Percentiles rank a stretch among this genome's conserved stretches.
Evolutionary conservation across 1,139 yeast genomes (phyloP).

Genomic region (Groenewaldozyma sp.): DNA sequence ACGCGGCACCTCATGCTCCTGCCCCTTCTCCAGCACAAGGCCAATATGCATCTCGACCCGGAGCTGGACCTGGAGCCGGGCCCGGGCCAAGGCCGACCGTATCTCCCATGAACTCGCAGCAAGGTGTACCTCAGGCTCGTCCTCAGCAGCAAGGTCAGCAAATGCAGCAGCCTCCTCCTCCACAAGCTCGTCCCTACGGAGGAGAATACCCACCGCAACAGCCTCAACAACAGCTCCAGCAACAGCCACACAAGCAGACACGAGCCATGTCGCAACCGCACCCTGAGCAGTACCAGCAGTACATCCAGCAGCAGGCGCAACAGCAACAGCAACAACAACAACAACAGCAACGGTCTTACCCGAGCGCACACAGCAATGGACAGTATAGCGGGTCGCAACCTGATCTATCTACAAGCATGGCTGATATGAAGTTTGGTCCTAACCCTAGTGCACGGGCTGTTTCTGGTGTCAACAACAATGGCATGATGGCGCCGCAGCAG

Average conservation of each 20-base stretch:
- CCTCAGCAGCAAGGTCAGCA: conserved; percentile 1
- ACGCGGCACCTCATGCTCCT: no score
- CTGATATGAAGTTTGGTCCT: conserved; percentile 12
- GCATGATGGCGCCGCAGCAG: not conserved
- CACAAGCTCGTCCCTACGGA: not conserved
- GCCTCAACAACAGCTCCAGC: conserved; percentile 1
- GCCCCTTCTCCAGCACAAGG: no score
- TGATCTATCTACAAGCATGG: conserved; percentile 14
- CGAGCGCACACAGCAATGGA: no score
- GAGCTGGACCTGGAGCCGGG: no score
- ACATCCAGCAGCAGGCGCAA: conserved; percentile 5
- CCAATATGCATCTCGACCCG: not conserved
- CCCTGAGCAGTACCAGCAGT: no score
- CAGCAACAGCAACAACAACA: conserved; percentile 7
- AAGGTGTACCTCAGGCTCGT: not conserved
- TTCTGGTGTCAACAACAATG: not conserved
- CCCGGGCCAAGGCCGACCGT: no score
- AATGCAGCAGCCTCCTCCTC: not conserved
- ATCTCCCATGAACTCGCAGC: no score
- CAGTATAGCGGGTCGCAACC: no score
- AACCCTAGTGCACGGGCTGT: conserved; percentile 1
- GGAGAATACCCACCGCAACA: conserved; percentile 1
- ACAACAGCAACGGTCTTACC: conserved; percentile 8
- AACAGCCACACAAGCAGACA: conserved; percentile 4
- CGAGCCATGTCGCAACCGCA: no score